Base-by-base conservation (phyloP, 106 monocot genomes). In the Platanthera guangdongensis region DNA sequence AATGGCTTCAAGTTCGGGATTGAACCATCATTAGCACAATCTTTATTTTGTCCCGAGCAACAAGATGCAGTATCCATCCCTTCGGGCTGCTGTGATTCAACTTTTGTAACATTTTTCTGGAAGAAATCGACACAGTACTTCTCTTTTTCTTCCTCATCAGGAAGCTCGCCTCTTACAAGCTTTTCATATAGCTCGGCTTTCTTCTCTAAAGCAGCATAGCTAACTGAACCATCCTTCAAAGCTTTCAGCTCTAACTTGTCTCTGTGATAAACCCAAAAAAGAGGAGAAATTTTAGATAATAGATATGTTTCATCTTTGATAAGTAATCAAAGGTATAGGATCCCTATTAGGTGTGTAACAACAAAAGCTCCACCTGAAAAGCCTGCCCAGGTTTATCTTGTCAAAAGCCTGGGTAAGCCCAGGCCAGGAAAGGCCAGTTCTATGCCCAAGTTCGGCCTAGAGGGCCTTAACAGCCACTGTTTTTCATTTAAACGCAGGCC, bases 81-180 rank as follows among this genome's bases (percentile, higher is more conserved):
- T 55, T 78, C 55, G 12, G n/a, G 22, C 57, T 77, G 78, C 74
- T 79, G 73, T 32, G 82, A 77, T 67, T 79, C 73, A 73, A 85
- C 81, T 9, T 81, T 74, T 39, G 85, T 74, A 50, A 85, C 52
- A 82, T 59, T 87, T 78, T 96, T 96, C 13, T 53, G 72, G 83
- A 96, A 96, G 65, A 96, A 93, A 77, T 96, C 96, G 46, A 96
- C 96, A 70, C 96, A 93, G 73, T 96, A 96, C 63, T 87, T 93
- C 80, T 94, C 94, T 13, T 80, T 85, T 1, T 96, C 93, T 73
- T 96, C 96, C 72, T 96, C 96, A 72, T 96, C 96, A 47, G 96
- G 78, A 19, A 97, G 85, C 80, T 97, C 91, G 6, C 96, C 96
- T 78, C 89, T 87, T 21, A 84, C 80, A 62, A 97, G 73, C 77